These are phyloP conservation scores for Psilocybe sp. DNA, from an alignment of 768 basidiomycete species.

Conservation along the genomic window DNA sequence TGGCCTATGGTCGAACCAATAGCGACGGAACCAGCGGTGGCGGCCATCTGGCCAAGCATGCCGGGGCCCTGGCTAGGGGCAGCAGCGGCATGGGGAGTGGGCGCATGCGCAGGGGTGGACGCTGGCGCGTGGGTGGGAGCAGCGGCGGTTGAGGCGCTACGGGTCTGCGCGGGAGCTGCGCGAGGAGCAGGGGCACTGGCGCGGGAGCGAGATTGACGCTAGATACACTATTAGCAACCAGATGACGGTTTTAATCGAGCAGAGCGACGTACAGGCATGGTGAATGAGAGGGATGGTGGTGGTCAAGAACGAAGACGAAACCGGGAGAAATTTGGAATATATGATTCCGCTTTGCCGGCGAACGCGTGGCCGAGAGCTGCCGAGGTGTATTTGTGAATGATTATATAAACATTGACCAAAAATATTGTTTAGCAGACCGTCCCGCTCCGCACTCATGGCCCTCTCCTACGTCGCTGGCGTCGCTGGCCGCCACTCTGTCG, in stretches of 20 bases:
- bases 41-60: conserved; percentile 81
- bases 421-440: not conserved
- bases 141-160: conserved; percentile 50
- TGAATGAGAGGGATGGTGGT: conserved; percentile 23
- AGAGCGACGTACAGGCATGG: conserved; percentile 37
- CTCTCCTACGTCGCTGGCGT: conserved; percentile 14
- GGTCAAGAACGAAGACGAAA: conserved; percentile 23
- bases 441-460: conserved; percentile 12
- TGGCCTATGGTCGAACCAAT: conserved; percentile 87
- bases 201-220: conserved; percentile 82
- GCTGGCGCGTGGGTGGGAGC: conserved; percentile 45
- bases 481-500: conserved; percentile 9
- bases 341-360: conserved; percentile 21
- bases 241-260: not conserved
- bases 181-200: conserved; percentile 52
- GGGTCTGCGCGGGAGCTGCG: conserved; percentile 43
- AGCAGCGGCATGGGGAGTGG: conserved; percentile 41
- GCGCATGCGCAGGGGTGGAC: conserved; percentile 41
- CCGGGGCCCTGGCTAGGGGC: conserved; percentile 58
- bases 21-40: conserved; percentile 88
- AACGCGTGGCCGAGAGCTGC: conserved; percentile 28
- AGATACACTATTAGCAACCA: not conserved
- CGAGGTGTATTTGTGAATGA: conserved; percentile 22
- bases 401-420: conserved; percentile 5
- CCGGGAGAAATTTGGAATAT: conserved; percentile 15